Evolutionary conservation across 768 basidiomycete genomes (phyloP).

Genomic region (Tulasnella sp.): DNA sequence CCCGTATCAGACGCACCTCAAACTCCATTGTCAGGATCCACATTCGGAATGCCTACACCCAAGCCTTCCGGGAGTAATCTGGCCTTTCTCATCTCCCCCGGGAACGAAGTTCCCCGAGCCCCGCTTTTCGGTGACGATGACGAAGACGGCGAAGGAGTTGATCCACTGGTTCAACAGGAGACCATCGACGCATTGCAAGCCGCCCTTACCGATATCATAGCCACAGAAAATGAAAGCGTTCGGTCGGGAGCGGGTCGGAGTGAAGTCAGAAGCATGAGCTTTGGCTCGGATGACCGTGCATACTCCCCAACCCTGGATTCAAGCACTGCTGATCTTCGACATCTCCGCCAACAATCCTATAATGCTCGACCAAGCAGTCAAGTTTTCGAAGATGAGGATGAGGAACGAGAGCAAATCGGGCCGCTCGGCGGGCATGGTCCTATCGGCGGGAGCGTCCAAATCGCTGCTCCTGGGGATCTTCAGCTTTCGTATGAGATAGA

Average conservation of each 20-base stretch:
- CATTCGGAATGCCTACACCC: not conserved
- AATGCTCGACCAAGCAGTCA: constrained; percentile 17
- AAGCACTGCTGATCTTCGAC: constrained; percentile 40
- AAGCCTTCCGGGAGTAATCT: constrained; percentile 44
- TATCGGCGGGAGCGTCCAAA: constrained; percentile 50
- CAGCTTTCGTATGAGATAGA: constrained; percentile 83
- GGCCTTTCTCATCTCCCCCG: constrained; percentile 75
- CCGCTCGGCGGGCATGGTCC: constrained; percentile 41
- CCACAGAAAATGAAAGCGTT: constrained; percentile 53
- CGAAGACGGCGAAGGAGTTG: constrained; percentile 54
- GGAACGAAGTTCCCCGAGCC: constrained; percentile 51
- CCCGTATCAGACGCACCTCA: not conserved
- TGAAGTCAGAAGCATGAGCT: constrained; percentile 5
- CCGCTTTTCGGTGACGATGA: constrained; percentile 82
- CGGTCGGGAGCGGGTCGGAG: not conserved
- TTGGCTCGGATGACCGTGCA: not conserved
- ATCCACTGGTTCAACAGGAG: constrained; percentile 57
- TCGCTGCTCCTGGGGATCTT: constrained; percentile 85
- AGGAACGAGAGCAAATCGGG: constrained; percentile 44
- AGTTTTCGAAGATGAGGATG: constrained; percentile 40
- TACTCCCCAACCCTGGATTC: constrained; percentile 1
- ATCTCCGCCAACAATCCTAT: constrained; percentile 31
- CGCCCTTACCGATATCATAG: constrained; percentile 93
- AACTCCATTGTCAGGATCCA: not conserved
- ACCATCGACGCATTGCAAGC: constrained; percentile 96